Conservation (phyloP, 2,329 filamentous ascomycete species). For the Lachnellula subtilissima region DNA sequence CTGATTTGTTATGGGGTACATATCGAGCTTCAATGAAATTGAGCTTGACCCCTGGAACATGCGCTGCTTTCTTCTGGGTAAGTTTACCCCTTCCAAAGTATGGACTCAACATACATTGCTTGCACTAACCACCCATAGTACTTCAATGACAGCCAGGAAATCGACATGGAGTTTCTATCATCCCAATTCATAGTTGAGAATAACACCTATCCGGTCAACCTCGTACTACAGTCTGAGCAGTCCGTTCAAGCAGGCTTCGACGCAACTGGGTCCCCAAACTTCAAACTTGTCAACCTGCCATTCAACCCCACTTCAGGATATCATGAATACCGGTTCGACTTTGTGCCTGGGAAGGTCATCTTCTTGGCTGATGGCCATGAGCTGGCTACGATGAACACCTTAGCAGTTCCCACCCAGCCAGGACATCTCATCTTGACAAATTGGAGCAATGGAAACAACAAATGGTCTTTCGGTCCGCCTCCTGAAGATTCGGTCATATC, state of each 20-base stretch:
- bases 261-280: slow-evolving; percentile 55
- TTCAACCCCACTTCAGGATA: slow-evolving; percentile 63
- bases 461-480: slow-evolving; percentile 70
- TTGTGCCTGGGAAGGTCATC: slow-evolving; percentile 53
- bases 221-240: slow-evolving; percentile 67
- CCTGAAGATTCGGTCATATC: slow-evolving; percentile 54
- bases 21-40: slow-evolving; percentile 62
- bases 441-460: slow-evolving; percentile 70
- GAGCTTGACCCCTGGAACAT: slow-evolving; percentile 48
- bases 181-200: slow-evolving; percentile 51
- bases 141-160: slow-evolving; percentile 73
- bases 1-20: slow-evolving; percentile 64
- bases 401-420: slow-evolving; percentile 52
- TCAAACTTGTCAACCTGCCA: slow-evolving; percentile 51
- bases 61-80: slow-evolving; percentile 77
- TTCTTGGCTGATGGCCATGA: slow-evolving; percentile 64
- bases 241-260: slow-evolving; percentile 57
- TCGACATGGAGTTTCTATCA: slow-evolving; percentile 76
- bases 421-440: slow-evolving; percentile 70
- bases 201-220: slow-evolving; percentile 57
- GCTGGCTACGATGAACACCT: slow-evolving; percentile 52
- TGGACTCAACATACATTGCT: background rate
- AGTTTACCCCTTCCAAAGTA: slow-evolving; percentile 7
- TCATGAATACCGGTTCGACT: slow-evolving; percentile 80
- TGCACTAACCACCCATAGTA: slow-evolving; percentile 46